Base-by-base conservation (phyloP, 2,329 filamentous ascomycete species). In the Diaporthe batatas region DNA sequence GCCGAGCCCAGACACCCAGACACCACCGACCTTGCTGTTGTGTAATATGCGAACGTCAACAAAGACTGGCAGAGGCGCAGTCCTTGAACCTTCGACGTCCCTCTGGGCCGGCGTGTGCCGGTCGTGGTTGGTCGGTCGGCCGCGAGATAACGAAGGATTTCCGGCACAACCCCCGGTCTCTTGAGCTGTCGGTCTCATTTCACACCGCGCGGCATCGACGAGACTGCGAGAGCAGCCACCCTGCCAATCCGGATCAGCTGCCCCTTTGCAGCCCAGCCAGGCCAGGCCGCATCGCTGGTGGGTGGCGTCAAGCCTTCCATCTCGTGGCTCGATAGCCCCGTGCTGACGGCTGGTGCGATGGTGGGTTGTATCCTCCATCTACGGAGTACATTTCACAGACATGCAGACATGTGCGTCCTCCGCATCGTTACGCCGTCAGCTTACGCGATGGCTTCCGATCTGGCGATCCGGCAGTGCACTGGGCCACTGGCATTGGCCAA, bases 71-170 rank as follows among this genome's bases (percentile, higher is more conserved):
- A 39, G 32, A 23, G 62, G 62, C 59, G 42, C 42, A 36, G 36
- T 49, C 59, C 59, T 65, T 34, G 29, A 65, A 36, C 59, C 25
- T 34, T 49, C 59, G 29, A 44, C 12, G 42, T 51, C 29, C 23
- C 62, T 29, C 44, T 10, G 2, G 42, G 42, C 21, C 39, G 39
- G 58, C 23, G 23, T 67, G 21, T 4, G 62, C 44, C 47, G 3
- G 11, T 23, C 21, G 44, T 67, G 62, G 62, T 67, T 67, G 62
- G 62, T 53, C 62, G 39, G 47, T 39, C 62, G 21, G 21, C 47
- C 44, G 29, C 47, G 3, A 53, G 62, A 67, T 67, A 67, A 67
- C 62, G 62, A 67, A 67, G 62, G 62, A 67, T 67, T 53, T 47
- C 59, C 14, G 47, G 62, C 36, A 53, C 47, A 34, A n/a, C 47